Base-by-base conservation (phyloP, 345 rosid genomes). In the Eucalyptus sp. region DNA sequence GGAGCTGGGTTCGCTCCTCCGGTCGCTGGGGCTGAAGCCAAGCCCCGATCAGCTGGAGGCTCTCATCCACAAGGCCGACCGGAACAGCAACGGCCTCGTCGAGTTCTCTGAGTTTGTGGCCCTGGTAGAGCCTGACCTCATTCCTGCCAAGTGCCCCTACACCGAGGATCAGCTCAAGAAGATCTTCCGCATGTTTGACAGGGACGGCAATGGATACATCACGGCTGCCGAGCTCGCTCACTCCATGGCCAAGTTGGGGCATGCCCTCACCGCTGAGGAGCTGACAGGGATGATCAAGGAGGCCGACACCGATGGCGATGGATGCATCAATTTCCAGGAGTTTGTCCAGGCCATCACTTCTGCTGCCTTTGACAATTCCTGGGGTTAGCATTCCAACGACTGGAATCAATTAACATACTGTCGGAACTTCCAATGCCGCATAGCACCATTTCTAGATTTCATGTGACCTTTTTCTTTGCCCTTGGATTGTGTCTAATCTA, bases 241-340 rank as follows among this genome's bases (percentile, higher is more conserved):
- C 87, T 95, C 97, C 4, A 96, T 96, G 99, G 99, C 98, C 8
- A 96, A 94, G 90, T 89, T 96, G 15, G 97, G 98, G 14, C 95
- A 96, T 18, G 97, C 95, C 4, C 92, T 96, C 86, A 96, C 97
- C 5, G 98, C 92, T 5, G 98, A 95, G 90, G 99, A 97, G 91
- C 88, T 97, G 90, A 94, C 97, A 1, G 99, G 95, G 88, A 96
- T 96, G 99, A 97, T 97, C 88, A 94, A 88, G 92, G 99, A 97
- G 90, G 99, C 99, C 0, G 99, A 96, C 87, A 92, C 93, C 2
- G 98, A 97, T 43, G 99, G 98, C 3, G 99, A 97, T 33, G 99
- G 99, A 3, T 90, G 96, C 89, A 97, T 97, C 51, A 94, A 92
- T 86, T 97, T 96, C 87, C 93, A 96, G 88, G 99, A 97, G 90